Evolutionary conservation across 2,329 filamentous ascomycete species (phyloP).

Genomic region (Plectosphaerella cucumerina): DNA sequence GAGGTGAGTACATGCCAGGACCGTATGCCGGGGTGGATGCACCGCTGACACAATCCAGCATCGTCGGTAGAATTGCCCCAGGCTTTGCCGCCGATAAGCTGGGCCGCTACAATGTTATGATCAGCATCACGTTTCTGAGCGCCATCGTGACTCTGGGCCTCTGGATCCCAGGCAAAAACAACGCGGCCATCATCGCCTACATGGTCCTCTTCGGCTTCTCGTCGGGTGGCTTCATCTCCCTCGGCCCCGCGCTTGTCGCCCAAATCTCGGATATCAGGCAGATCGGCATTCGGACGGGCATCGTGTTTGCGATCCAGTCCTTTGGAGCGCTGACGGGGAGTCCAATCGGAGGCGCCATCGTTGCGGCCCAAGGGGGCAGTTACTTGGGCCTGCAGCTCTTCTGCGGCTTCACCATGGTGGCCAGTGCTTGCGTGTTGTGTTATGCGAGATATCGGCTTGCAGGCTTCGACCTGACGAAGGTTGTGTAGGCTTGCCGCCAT

Average conservation of each 20-base stretch:
- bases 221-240: slow-evolving; percentile 61
- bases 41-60: slow-evolving; percentile 23
- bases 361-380: slow-evolving; percentile 43
- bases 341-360: slow-evolving; percentile 63
- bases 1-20: slow-evolving; percentile 27
- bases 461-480: slow-evolving; percentile 27
- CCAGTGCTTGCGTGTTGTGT: slow-evolving; percentile 21
- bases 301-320: slow-evolving; percentile 56
- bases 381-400: slow-evolving; percentile 63
- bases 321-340: slow-evolving; percentile 63
- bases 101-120: slow-evolving; percentile 43
- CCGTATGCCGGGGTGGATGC: neutral
- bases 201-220: slow-evolving; percentile 65
- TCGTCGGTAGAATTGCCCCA: slow-evolving; percentile 47
- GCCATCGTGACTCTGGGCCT: slow-evolving; percentile 40
- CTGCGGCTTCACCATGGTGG: slow-evolving; percentile 47
- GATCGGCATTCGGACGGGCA: slow-evolving; percentile 65
- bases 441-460: slow-evolving; percentile 27
- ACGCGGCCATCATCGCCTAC: slow-evolving; percentile 60
- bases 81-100: slow-evolving; percentile 41
- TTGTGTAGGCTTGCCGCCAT: slow-evolving; percentile 8
- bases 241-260: slow-evolving; percentile 60
- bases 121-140: slow-evolving; percentile 47
- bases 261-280: slow-evolving; percentile 67
- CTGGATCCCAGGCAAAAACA: slow-evolving; percentile 43